A percentile compares a stretch with the other conserved stretches of the same genome.
phyloP scores from a whole-genome alignment of 1,284 basidiomycete genomes.

The Cerrena zonata region DNA sequence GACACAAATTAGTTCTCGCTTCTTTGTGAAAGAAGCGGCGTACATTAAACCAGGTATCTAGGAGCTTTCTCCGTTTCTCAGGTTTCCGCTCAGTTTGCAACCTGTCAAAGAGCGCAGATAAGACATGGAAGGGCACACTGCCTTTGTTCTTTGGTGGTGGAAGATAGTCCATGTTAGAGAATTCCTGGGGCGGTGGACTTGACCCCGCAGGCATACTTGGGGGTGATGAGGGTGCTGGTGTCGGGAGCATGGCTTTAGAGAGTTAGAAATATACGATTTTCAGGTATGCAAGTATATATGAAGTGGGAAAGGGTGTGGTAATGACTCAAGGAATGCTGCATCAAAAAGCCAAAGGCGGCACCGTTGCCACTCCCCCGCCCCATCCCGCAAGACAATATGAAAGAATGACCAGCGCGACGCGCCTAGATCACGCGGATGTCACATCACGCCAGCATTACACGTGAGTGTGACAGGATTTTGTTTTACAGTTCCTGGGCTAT shows the following conservation, averaged over 20 bases:
- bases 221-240: background rate
- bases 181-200: slow-evolving; percentile 6
- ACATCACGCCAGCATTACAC: too few species aligned
- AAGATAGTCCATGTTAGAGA: slow-evolving; percentile 29
- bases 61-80: slow-evolving; percentile 57
- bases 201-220: slow-evolving; percentile 5
- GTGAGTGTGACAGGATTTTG: background rate
- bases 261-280: too few species aligned
- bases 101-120: slow-evolving; percentile 64
- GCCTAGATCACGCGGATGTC: background rate
- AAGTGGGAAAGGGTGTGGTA: background rate
- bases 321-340: background rate
- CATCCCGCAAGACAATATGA: too few species aligned
- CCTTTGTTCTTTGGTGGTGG: slow-evolving; percentile 55
- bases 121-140: slow-evolving; percentile 62
- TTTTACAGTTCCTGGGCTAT: background rate
- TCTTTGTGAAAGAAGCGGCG: slow-evolving; percentile 28
- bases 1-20: too few species aligned
- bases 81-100: slow-evolving; percentile 64
- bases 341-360: background rate
- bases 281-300: background rate
- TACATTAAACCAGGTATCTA: slow-evolving; percentile 73
- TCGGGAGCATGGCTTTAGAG: background rate
- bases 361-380: background rate
- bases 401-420: too few species aligned